These are phyloP conservation scores for Pestalotiopsis sp. DNA, from an alignment of 2,329 filamentous ascomycete genomes.

Conservation along the genomic window DNA sequence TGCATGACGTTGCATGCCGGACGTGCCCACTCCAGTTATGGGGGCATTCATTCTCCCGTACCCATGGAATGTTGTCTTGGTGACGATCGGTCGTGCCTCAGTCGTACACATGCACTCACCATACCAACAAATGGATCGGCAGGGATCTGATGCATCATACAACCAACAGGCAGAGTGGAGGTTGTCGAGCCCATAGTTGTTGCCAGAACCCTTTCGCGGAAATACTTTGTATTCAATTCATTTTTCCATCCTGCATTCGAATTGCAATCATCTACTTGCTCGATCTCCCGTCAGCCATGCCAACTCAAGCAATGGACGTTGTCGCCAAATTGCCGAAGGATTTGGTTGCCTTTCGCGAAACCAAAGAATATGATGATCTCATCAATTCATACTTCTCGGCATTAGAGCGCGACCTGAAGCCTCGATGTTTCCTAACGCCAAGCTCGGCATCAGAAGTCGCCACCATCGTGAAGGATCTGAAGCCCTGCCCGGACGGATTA, in stretches of 20 bases:
- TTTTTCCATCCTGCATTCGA: background rate
- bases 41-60: too few species aligned
- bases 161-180: too few species aligned
- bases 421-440: constrained; percentile 17
- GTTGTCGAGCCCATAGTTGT: too few species aligned
- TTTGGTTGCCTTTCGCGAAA: background rate
- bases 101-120: background rate
- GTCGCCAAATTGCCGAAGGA: background rate
- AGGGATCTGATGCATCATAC: too few species aligned
- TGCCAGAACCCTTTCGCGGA: too few species aligned
- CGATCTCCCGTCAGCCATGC: background rate
- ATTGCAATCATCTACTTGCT: too few species aligned
- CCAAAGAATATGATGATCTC: constrained; percentile 14
- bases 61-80: too few species aligned
- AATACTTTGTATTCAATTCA: background rate
- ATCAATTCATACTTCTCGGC: constrained; percentile 18
- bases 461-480: background rate
- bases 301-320: background rate
- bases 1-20: too few species aligned
- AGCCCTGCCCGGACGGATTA: background rate
- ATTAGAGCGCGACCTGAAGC: constrained; percentile 17
- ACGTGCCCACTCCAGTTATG: too few species aligned
- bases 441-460: constrained; percentile 14
- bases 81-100: background rate
- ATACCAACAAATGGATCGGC: background rate